Conservation (phyloP, 2,329 filamentous ascomycete genomes). For the Fusarium buharicum region DNA sequence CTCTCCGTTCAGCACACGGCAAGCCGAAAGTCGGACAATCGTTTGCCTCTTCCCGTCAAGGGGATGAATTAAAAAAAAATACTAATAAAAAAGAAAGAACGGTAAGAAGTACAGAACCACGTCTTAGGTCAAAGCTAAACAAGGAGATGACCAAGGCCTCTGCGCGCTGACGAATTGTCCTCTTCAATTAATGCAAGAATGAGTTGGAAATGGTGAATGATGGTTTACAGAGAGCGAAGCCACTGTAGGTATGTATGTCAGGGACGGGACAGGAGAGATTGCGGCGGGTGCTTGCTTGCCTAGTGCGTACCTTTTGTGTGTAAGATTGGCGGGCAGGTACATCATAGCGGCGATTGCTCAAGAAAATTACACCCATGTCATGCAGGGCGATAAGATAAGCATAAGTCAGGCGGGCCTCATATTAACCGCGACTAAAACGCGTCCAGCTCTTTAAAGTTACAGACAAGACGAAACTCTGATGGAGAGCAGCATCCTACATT, state of each 20-base stretch:
- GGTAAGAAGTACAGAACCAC: background rate
- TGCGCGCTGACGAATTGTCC: conserved; percentile 1
- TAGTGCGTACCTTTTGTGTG: conserved; percentile 22
- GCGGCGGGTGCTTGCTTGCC: conserved; percentile 12
- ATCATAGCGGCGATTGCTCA: conserved; percentile 2
- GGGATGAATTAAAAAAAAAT: background rate
- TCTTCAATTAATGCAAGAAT: conserved; percentile 12
- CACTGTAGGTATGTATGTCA: conserved; percentile 31
- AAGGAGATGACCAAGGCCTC: background rate
- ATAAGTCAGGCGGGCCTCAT: background rate
- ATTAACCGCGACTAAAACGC: background rate
- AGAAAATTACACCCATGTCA: conserved; percentile 28
- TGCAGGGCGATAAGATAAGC: conserved; percentile 40
- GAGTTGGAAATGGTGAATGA: conserved; percentile 24
- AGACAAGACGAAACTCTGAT: no score
- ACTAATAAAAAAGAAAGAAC: background rate
- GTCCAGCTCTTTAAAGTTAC: background rate
- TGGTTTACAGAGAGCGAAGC: conserved; percentile 9
- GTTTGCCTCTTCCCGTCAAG: conserved; percentile 8
- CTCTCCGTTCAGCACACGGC: background rate
- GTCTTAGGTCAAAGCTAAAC: background rate
- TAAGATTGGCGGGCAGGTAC: conserved; percentile 25
- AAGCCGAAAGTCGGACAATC: conserved; percentile 34
- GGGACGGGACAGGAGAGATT: conserved; percentile 34
- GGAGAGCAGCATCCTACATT: no score